Conservation (phyloP, 176 grass and related monocot species). For the Stipa capillata region DNA sequence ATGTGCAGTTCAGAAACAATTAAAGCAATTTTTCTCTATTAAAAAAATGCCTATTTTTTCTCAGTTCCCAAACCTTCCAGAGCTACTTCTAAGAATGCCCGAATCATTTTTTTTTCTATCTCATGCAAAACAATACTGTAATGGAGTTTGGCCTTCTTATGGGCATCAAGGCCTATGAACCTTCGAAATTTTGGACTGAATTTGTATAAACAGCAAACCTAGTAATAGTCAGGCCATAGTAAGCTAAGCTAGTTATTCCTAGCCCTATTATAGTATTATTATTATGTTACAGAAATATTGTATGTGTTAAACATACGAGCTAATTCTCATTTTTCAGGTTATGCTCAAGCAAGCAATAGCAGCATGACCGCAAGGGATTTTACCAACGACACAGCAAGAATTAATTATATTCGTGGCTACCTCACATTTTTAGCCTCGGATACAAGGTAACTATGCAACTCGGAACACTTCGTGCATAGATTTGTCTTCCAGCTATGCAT, state of each 20-base stretch:
- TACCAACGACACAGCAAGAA: constrained; percentile 29
- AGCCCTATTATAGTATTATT: neutral
- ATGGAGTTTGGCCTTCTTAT: neutral
- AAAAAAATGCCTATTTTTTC: neutral
- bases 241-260: neutral
- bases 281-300: neutral
- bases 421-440: constrained; percentile 44
- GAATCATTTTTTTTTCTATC: neutral
- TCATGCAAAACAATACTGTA: neutral
- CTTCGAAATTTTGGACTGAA: neutral
- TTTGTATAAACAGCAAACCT: neutral
- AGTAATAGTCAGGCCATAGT: neutral
- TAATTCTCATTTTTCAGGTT: constrained; percentile 37
- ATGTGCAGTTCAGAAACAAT: neutral
- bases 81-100: neutral
- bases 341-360: constrained; percentile 30
- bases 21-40: neutral
- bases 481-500: neutral
- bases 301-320: neutral
- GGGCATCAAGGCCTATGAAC: neutral
- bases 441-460: constrained; percentile 36
- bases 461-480: neutral
- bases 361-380: constrained; percentile 31
- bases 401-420: constrained; percentile 37
- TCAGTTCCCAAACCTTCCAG: neutral